Conservation (phyloP, 73 alveolate genomes). For the Paramecium caudatum region DNA sequence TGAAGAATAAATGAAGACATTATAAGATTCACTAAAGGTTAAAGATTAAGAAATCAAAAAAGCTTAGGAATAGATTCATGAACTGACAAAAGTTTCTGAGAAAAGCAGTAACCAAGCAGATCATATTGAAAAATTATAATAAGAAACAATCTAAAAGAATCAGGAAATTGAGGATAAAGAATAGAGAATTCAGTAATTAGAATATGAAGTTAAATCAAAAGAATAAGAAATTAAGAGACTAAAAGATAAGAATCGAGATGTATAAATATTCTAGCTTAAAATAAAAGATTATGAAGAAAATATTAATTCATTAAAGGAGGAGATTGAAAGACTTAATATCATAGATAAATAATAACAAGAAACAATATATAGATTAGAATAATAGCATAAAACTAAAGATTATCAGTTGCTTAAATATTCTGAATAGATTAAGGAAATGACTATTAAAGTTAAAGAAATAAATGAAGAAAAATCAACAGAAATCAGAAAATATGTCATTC, state of each 20-base stretch:
- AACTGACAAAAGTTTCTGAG: not conserved
- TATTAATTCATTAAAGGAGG: constrained; percentile 9
- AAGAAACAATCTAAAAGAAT: not conserved
- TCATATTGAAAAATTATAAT: not conserved
- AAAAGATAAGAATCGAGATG: constrained; percentile 25
- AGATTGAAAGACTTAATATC: constrained; percentile 28
- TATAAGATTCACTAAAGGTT: constrained; percentile 26
- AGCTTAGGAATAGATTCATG: not conserved
- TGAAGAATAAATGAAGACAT: constrained; percentile 20
- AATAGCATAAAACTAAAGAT: constrained; percentile 4
- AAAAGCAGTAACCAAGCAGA: not conserved
- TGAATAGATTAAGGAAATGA: constrained; percentile 26
- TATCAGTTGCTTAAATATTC: not conserved
- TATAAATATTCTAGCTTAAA: not conserved
- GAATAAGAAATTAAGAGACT: constrained; percentile 25
- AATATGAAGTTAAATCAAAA: constrained; percentile 1
- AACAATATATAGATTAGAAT: constrained; percentile 2
- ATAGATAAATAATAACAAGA: constrained; percentile 2
- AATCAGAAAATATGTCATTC: not conserved
- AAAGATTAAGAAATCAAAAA: constrained; percentile 21
- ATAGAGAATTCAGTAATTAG: not conserved
- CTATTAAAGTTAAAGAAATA: constrained; percentile 19
- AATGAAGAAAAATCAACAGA: constrained; percentile 32
- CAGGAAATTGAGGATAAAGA: not conserved
- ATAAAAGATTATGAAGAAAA: constrained; percentile 47